phyloP scores from a whole-genome alignment of 306 rosid genomes.

The Lathyrus sativus region DNA sequence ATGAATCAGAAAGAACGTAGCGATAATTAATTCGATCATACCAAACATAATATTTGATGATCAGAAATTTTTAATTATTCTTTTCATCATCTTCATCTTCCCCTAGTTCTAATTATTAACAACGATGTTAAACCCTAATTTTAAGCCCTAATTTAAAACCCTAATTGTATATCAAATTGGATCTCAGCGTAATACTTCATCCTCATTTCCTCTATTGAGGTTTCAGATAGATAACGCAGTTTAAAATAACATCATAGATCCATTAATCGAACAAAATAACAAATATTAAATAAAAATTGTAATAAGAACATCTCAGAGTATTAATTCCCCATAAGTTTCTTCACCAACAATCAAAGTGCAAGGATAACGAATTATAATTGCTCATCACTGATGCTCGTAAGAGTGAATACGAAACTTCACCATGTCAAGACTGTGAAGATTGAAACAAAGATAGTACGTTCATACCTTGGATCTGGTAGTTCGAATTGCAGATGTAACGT shows the following conservation, averaged over 20 bases:
- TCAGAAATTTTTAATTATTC: constrained; percentile 27
- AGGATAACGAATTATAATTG: constrained; percentile 51
- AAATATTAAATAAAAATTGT: neutral
- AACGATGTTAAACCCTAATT: neutral
- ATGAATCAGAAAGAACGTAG: constrained; percentile 37
- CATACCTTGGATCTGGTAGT: neutral
- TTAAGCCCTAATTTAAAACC: neutral
- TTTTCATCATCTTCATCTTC: constrained; percentile 41
- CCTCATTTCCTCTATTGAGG: constrained; percentile 42
- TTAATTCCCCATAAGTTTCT: constrained; percentile 65
- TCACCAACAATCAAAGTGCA: constrained; percentile 78
- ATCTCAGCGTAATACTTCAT: constrained; percentile 39
- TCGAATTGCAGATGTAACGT: no score
- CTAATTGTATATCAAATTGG: neutral
- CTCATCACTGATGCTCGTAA: constrained; percentile 48
- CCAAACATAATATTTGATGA: constrained; percentile 24
- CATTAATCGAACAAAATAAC: constrained; percentile 1
- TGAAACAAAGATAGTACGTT: neutral
- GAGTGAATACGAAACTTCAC: neutral
- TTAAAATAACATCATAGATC: constrained; percentile 54
- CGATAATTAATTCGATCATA: constrained; percentile 41
- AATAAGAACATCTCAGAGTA: constrained; percentile 60
- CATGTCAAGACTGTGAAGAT: neutral
- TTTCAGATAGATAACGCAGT: constrained; percentile 70
- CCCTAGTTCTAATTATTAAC: neutral